Percentiles rank a stretch among this genome's conserved stretches.
These are phyloP conservation scores for Hondaea fermentalgiana DNA, from an alignment of 108 stramenopile genomes.

Conservation along the genomic window DNA sequence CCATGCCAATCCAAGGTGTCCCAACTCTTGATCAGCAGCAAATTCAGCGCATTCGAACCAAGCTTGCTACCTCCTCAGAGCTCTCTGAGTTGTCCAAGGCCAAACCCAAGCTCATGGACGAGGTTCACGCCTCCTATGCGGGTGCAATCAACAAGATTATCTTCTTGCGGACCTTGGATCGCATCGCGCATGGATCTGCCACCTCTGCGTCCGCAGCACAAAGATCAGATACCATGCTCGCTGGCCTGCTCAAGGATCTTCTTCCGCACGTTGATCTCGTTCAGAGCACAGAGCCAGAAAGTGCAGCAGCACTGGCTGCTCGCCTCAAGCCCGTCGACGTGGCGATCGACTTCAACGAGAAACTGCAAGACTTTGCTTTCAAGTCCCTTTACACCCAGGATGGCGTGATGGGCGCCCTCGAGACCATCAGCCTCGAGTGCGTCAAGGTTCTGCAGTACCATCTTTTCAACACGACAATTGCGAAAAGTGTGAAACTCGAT, in stretches of 20 bases:
- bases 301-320: constrained; percentile 18
- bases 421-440: constrained; percentile 20
- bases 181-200: background rate
- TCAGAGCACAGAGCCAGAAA: background rate
- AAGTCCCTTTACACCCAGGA: constrained; percentile 21
- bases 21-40: constrained; percentile 21
- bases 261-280: background rate
- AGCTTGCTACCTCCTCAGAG: background rate
- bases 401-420: background rate
- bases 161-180: background rate
- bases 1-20: constrained; percentile 35
- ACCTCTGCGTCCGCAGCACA: background rate
- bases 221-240: background rate
- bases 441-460: background rate
- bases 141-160: constrained; percentile 49
- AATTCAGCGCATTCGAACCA: background rate
- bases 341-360: background rate
- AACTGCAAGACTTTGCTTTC: background rate
- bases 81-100: background rate
- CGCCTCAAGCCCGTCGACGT: constrained; percentile 18
- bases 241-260: background rate
- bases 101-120: background rate
- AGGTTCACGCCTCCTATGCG: constrained; percentile 34
- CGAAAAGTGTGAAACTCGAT: constrained; percentile 25
- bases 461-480: constrained; percentile 6